phyloP scores from a whole-genome alignment of 768 basidiomycete genomes.

The Collybiopsis confluens region DNA sequence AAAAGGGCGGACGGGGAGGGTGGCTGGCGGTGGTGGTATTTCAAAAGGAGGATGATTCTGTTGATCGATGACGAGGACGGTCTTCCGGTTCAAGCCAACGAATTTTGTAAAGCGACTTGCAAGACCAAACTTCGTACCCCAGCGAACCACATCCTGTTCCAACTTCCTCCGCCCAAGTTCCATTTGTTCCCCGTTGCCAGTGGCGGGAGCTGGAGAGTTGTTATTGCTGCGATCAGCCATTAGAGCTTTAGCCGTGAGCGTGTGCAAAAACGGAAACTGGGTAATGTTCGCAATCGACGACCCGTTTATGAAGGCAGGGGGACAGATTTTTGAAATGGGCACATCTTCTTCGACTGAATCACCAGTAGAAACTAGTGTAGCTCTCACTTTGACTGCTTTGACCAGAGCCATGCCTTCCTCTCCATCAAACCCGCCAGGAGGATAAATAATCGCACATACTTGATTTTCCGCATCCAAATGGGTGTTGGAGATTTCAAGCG shows the following conservation, averaged over 20 bases:
- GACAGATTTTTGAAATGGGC: not conserved
- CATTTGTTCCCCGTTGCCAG: slow-evolving; percentile 6
- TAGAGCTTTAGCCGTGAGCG: slow-evolving; percentile 48
- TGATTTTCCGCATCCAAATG: slow-evolving; percentile 22
- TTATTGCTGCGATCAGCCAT: slow-evolving; percentile 46
- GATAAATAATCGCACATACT: slow-evolving; percentile 19
- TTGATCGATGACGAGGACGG: too few relatives aligned
- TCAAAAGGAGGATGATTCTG: not conserved
- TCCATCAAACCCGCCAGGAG: slow-evolving; percentile 21
- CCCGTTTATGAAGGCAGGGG: not conserved
- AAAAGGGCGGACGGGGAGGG: too few relatives aligned
- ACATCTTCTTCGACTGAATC: not conserved
- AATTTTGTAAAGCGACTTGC: slow-evolving; percentile 52
- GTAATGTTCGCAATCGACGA: too few relatives aligned
- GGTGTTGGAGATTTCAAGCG: slow-evolving; percentile 27
- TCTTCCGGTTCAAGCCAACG: slow-evolving; percentile 39
- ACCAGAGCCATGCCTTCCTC: slow-evolving; percentile 28
- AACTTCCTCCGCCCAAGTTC: slow-evolving; percentile 29
- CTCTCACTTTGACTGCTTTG: slow-evolving; percentile 23
- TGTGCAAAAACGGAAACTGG: slow-evolving; percentile 38
- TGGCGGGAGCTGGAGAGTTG: slow-evolving; percentile 20
- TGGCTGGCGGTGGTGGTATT: too few relatives aligned
- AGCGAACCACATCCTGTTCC: slow-evolving; percentile 33
- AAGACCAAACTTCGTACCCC: slow-evolving; percentile 49
- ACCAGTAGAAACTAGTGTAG: slow-evolving; percentile 4